A percentile compares a stretch with the other conserved stretches of the same genome.
These are phyloP conservation scores for Jaminaea rosea DNA, from an alignment of 1,284 basidiomycete species.

Conservation along the genomic window DNA sequence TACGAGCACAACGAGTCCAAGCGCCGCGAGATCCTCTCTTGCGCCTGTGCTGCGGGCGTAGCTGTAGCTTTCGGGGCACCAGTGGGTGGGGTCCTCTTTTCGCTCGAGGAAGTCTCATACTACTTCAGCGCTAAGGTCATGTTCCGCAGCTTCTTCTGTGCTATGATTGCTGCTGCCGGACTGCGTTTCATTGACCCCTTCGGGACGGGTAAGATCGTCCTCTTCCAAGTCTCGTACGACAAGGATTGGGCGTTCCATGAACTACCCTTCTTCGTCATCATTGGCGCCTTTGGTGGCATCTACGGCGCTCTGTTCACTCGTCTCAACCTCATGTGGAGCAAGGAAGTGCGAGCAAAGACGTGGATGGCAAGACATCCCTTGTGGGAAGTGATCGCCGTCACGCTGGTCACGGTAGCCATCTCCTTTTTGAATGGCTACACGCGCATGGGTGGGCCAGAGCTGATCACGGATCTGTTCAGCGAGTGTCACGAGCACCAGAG, in stretches of 20 bases:
- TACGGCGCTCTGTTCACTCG: conserved; percentile 92
- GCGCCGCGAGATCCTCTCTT: conserved; percentile 32
- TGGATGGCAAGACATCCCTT: conserved; percentile 59
- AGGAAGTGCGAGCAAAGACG: conserved; percentile 33
- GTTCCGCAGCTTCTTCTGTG: conserved; percentile 40
- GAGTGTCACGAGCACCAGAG: conserved; percentile 54
- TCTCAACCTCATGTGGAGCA: conserved; percentile 70
- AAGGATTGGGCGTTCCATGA: conserved; percentile 86
- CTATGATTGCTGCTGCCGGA: conserved; percentile 41
- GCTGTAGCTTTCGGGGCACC: conserved; percentile 50
- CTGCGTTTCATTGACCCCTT: conserved; percentile 76
- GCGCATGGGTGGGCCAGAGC: conserved; percentile 86
- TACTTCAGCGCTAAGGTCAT: conserved; percentile 48
- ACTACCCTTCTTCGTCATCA: conserved; percentile 64
- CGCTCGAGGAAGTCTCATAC: conserved; percentile 50
- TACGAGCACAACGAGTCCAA: conserved; percentile 69
- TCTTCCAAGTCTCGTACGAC: conserved; percentile 76
- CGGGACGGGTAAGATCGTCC: conserved; percentile 54
- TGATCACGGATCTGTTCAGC: conserved; percentile 56
- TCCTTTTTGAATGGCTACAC: conserved; percentile 85
- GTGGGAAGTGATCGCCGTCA: conserved; percentile 70
- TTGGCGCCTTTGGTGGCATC: conserved; percentile 66
- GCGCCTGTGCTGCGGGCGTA: conserved; percentile 58
- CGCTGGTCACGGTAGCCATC: conserved; percentile 51
- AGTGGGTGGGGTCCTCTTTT: conserved; percentile 55